A percentile compares a stretch with the other conserved stretches of the same genome.
Conservation (phyloP, 495 filamentous ascomycete genomes). For the Tetracladium marchalianum region DNA sequence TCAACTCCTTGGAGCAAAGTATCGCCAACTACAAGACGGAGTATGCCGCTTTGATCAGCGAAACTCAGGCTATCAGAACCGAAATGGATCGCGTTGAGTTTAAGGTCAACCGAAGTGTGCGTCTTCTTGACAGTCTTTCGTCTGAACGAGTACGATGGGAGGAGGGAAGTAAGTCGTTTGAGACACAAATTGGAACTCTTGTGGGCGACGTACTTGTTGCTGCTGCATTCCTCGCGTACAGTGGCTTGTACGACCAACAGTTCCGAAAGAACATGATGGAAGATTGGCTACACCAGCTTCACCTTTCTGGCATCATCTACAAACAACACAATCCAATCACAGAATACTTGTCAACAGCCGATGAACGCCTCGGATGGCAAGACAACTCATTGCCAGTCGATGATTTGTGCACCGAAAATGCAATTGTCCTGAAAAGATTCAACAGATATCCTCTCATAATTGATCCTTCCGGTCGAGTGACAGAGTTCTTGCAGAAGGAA, state of each 20-base stretch:
- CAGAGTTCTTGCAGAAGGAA: slow-evolving; percentile 89
- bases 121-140: slow-evolving; percentile 85
- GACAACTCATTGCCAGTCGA: slow-evolving; percentile 93
- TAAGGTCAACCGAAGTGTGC: slow-evolving; percentile 94
- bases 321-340: slow-evolving; percentile 92
- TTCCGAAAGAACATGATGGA: slow-evolving; percentile 96
- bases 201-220: slow-evolving; percentile 93
- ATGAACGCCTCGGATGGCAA: slow-evolving; percentile 92
- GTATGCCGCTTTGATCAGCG: slow-evolving; percentile 90
- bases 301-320: slow-evolving; percentile 80
- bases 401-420: slow-evolving; percentile 97
- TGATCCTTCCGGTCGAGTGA: slow-evolving; percentile 88
- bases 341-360: slow-evolving; percentile 92
- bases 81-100: slow-evolving; percentile 95
- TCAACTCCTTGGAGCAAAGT: slow-evolving; percentile 73
- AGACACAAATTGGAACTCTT: slow-evolving; percentile 92
- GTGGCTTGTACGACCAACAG: slow-evolving; percentile 94
- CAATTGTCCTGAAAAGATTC: slow-evolving; percentile 92
- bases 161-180: slow-evolving; percentile 92
- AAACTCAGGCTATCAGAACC: slow-evolving; percentile 92
- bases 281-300: slow-evolving; percentile 89
- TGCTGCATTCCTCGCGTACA: slow-evolving; percentile 95
- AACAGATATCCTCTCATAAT: slow-evolving; percentile 98
- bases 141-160: slow-evolving; percentile 93
- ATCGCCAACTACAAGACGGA: slow-evolving; percentile 96